Evolutionary conservation across 164 flowering plant genomes (phyloP).

Genomic region (Chimonanthus salicifolius): DNA sequence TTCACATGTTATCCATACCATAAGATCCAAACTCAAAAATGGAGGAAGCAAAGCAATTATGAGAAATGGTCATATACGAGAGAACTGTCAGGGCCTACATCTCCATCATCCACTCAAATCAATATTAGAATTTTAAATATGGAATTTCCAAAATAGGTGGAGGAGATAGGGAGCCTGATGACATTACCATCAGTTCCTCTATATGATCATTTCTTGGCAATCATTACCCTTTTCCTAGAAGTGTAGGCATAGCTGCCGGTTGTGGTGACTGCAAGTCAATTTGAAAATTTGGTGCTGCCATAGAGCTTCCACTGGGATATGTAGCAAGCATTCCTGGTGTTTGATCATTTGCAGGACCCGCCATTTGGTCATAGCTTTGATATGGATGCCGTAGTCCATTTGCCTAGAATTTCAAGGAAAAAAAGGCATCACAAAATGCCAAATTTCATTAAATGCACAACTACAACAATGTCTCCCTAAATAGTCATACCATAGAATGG

Average conservation of each 20-base stretch:
- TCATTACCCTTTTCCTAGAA: conserved; percentile 75
- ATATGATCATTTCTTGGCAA: not conserved
- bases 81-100: too few species aligned
- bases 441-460: conserved; percentile 1
- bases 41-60: not conserved
- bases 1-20: not conserved
- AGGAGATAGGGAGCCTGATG: too few species aligned
- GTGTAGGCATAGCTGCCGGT: conserved; percentile 42
- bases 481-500: conserved; percentile 24
- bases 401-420: conserved; percentile 27
- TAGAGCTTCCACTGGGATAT: conserved; percentile 34
- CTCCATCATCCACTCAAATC: not conserved
- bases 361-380: conserved; percentile 34
- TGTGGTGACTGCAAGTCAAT: conserved; percentile 42
- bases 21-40: not conserved
- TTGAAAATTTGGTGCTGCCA: conserved; percentile 36
- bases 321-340: conserved; percentile 30
- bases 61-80: too few species aligned
- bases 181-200: too few species aligned
- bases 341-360: conserved; percentile 26
- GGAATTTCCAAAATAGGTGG: too few species aligned
- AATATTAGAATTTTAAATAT: not conserved
- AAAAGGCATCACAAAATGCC: not conserved
- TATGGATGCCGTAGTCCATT: conserved; percentile 34
- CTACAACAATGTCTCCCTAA: not conserved